Conservation (phyloP, 1,139 yeast genomes). For the Kodamaea suecica region DNA sequence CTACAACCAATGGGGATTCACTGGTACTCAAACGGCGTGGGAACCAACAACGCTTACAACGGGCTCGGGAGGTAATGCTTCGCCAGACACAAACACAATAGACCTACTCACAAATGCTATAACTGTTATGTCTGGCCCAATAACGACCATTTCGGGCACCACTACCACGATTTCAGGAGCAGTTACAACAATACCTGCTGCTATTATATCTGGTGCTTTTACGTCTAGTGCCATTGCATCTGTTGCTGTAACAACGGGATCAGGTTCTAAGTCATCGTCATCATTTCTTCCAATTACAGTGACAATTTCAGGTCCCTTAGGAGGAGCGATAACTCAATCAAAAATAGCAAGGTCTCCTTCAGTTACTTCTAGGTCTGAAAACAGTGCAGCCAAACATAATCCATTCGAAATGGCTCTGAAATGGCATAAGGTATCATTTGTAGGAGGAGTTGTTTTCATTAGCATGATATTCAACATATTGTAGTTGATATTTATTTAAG, state of each 20-base stretch:
- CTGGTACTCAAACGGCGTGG: constrained; percentile 42
- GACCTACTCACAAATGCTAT: too few relatives aligned
- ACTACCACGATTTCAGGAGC: background rate
- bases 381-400: constrained; percentile 1
- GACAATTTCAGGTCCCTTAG: background rate
- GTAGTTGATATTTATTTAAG: too few relatives aligned
- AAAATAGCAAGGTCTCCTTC: background rate
- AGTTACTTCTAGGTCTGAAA: background rate
- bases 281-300: too few relatives aligned
- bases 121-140: background rate
- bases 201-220: background rate
- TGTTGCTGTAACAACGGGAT: background rate
- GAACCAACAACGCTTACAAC: constrained; percentile 14
- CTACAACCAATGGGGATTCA: constrained; percentile 44
- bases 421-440: constrained; percentile 1
- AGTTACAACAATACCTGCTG: too few relatives aligned
- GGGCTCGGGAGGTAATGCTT: too few relatives aligned
- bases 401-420: constrained; percentile 1
- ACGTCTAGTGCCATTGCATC: constrained; percentile 1
- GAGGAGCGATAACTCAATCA: background rate
- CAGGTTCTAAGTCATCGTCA: background rate
- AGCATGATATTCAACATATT: constrained; percentile 4
- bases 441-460: constrained; percentile 1
- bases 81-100: too few relatives aligned
- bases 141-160: background rate